These are phyloP conservation scores for Ganoderma lucidum DNA, from an alignment of 1,284 basidiomycete species.

Conservation along the genomic window DNA sequence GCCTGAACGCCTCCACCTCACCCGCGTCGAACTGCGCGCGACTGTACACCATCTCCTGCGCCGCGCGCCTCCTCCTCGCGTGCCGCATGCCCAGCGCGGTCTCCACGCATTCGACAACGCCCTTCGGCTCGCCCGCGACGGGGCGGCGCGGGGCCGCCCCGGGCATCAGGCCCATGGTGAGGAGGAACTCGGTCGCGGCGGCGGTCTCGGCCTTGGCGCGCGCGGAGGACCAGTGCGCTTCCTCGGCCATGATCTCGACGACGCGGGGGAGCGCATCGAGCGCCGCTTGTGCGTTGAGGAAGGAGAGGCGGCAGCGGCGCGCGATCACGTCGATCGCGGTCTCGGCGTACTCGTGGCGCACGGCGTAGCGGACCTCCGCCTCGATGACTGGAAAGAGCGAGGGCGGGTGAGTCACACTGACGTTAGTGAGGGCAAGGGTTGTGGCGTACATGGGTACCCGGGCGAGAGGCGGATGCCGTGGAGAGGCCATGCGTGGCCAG, in stretches of 20 bases:
- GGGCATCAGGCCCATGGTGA: slow-evolving; percentile 78
- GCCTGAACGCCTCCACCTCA: slow-evolving; percentile 69
- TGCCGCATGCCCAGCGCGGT: slow-evolving; percentile 39
- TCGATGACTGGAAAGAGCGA: slow-evolving; percentile 71
- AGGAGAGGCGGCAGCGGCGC: slow-evolving; percentile 89
- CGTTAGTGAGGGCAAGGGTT: slow-evolving; percentile 1
- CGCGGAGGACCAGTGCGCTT: slow-evolving; percentile 79
- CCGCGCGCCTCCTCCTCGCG: slow-evolving; percentile 40
- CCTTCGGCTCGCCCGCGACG: slow-evolving; percentile 41
- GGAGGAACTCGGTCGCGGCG: slow-evolving; percentile 70
- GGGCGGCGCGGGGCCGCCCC: slow-evolving; percentile 40
- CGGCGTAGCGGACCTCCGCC: slow-evolving; percentile 93
- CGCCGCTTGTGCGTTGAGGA: slow-evolving; percentile 92
- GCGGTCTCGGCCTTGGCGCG: slow-evolving; percentile 69
- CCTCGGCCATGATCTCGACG: slow-evolving; percentile 91
- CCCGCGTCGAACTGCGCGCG: slow-evolving; percentile 74
- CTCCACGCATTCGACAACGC: slow-evolving; percentile 48
- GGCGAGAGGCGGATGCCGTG: slow-evolving; percentile 83
- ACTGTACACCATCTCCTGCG: slow-evolving; percentile 50
- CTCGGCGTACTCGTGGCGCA: slow-evolving; percentile 90
- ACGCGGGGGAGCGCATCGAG: slow-evolving; percentile 87
- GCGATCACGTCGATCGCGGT: slow-evolving; percentile 94
- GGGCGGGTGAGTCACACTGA: slow-evolving; percentile 5
- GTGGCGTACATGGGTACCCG: slow-evolving; percentile 79
- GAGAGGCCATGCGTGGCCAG: slow-evolving; percentile 85